Conservation (phyloP, 2,329 filamentous ascomycete genomes). For the Alternaria conjuncta region DNA sequence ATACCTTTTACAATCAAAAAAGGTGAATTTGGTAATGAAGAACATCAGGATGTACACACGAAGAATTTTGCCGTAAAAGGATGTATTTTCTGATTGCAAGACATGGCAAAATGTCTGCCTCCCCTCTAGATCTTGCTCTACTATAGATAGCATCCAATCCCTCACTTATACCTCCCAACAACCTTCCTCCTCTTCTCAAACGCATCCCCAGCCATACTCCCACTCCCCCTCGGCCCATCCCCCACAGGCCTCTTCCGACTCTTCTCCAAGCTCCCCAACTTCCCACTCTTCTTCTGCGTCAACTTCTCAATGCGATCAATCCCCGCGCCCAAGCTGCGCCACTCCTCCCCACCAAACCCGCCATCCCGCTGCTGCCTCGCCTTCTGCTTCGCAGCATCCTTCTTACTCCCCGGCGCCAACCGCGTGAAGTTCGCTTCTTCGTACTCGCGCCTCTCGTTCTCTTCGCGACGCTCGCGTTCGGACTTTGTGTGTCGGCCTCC, state of each 20-base stretch:
- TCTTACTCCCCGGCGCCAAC: conserved; percentile 85
- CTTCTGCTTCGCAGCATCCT: conserved; percentile 73
- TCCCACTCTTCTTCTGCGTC: conserved; percentile 70
- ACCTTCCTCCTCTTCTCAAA: conserved; percentile 61
- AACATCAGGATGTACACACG: background rate
- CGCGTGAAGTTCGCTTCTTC: conserved; percentile 93
- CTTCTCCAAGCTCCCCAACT: conserved; percentile 70
- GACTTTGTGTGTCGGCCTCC: conserved; percentile 83
- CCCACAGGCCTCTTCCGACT: conserved; percentile 81
- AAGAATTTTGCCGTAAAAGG: background rate
- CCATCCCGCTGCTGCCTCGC: conserved; percentile 47
- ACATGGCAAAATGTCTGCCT: background rate
- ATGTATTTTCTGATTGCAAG: background rate
- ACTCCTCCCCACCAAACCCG: conserved; percentile 91
- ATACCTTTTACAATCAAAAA: background rate
- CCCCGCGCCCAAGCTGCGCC: conserved; percentile 82
- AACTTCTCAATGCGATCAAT: conserved; percentile 85
- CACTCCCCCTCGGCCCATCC: conserved; percentile 74
- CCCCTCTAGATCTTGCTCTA: background rate
- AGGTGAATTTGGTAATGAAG: background rate
- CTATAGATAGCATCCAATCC: background rate
- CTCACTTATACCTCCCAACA: conserved; percentile 36
- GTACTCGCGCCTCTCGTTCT: conserved; percentile 81
- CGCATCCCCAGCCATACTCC: conserved; percentile 71
- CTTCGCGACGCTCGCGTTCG: conserved; percentile 74